Evolutionary conservation across 1,284 basidiomycete species (phyloP).

Genomic region (Porodaedalea pini): DNA sequence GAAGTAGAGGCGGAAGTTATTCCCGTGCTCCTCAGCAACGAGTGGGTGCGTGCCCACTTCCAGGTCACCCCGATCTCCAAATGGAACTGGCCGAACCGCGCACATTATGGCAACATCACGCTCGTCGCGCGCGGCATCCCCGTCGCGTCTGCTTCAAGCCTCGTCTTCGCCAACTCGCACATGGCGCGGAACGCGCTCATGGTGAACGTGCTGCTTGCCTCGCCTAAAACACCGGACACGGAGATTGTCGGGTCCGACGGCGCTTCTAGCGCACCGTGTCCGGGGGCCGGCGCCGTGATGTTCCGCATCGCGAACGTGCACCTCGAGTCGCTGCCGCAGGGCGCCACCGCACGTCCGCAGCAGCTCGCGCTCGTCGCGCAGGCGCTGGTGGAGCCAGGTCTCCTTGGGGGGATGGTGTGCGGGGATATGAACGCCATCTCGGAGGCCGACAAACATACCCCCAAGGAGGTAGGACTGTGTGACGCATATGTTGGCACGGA

Average conservation of each 20-base stretch:
- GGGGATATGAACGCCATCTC: conserved; percentile 71
- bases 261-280: conserved; percentile 22
- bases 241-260: background rate
- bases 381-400: conserved; percentile 41
- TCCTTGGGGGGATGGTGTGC: conserved; percentile 55
- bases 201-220: conserved; percentile 50
- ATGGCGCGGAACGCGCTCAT: conserved; percentile 54
- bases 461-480: conserved; percentile 41
- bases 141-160: conserved; percentile 39
- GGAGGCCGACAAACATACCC: conserved; percentile 40
- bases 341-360: conserved; percentile 41
- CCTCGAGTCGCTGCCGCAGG: conserved; percentile 54
- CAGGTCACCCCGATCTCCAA: conserved; percentile 48
- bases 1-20: conserved; percentile 52
- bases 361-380: conserved; percentile 52
- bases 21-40: conserved; percentile 43
- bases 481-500: conserved; percentile 47
- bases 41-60: conserved; percentile 62
- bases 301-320: conserved; percentile 67
- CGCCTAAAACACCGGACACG: conserved; percentile 20
- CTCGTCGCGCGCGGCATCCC: conserved; percentile 56
- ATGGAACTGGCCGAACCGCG: conserved; percentile 47
- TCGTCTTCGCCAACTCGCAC: conserved; percentile 47
- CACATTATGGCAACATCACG: conserved; percentile 59
- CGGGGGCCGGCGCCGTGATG: no score